Conservation (phyloP, 495 filamentous ascomycete genomes). For the Schizothecium vesticola region DNA sequence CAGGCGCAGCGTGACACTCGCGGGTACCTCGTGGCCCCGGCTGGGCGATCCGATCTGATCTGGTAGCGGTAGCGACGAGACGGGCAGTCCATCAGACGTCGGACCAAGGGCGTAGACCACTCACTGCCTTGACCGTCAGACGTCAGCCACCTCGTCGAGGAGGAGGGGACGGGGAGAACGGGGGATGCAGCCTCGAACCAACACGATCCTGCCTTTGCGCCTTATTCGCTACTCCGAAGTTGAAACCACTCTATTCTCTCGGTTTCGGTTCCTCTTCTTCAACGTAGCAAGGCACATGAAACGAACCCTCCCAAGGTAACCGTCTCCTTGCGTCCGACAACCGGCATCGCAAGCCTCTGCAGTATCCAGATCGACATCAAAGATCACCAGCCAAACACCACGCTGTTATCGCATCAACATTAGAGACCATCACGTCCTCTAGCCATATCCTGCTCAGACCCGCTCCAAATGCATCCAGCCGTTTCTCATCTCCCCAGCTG, state of each 20-base stretch:
- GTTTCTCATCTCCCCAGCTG: neutral
- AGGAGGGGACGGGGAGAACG: neutral
- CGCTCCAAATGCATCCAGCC: neutral
- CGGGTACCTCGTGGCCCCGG: neutral
- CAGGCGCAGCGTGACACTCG: neutral
- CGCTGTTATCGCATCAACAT: neutral
- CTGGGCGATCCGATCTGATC: neutral
- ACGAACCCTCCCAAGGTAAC: neutral
- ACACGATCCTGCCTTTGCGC: neutral
- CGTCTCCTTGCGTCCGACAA: neutral
- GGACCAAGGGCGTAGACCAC: neutral
- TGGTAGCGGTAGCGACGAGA: neutral
- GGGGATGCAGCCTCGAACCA: neutral
- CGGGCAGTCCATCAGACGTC: neutral
- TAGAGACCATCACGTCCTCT: neutral
- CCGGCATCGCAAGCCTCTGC: neutral
- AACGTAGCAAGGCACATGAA: neutral
- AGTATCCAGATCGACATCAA: neutral
- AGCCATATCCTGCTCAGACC: neutral
- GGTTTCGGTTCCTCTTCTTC: neutral
- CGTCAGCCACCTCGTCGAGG: neutral
- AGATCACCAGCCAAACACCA: neutral
- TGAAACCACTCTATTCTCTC: neutral
- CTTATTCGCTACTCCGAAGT: neutral
- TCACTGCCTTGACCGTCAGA: neutral